A percentile compares a stretch with the other conserved stretches of the same genome.
phyloP scores from a whole-genome alignment of 805 yeast species.

The Barnettozyma sp. region DNA sequence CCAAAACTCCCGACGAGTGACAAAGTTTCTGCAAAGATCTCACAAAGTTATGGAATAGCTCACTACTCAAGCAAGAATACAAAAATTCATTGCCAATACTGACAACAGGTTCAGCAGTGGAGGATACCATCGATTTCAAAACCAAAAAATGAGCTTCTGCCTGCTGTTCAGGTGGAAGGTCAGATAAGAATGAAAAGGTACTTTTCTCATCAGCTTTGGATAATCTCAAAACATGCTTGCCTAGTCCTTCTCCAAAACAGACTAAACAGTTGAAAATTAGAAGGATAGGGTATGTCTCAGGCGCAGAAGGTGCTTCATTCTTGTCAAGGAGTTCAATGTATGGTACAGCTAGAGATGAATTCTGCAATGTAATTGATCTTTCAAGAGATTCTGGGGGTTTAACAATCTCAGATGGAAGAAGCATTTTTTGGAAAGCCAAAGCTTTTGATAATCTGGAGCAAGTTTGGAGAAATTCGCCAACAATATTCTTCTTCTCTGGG shows the following conservation, averaged over 20 bases:
- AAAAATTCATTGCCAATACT: slow-evolving; percentile 44
- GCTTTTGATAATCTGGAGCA: slow-evolving; percentile 32
- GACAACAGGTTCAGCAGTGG: slow-evolving; percentile 36
- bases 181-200: slow-evolving; percentile 14
- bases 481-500: slow-evolving; percentile 50
- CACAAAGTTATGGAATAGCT: slow-evolving; percentile 57
- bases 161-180: slow-evolving; percentile 10
- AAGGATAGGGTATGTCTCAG: slow-evolving; percentile 54
- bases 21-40: slow-evolving; percentile 75
- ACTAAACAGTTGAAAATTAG: slow-evolving; percentile 49
- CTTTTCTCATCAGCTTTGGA: slow-evolving; percentile 22
- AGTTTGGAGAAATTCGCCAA: slow-evolving; percentile 46
- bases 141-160: slow-evolving; percentile 9
- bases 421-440: slow-evolving; percentile 23
- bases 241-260: slow-evolving; percentile 62
- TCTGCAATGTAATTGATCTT: slow-evolving; percentile 34
- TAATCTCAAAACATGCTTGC: slow-evolving; percentile 41
- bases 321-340: slow-evolving; percentile 78
- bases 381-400: slow-evolving; percentile 14
- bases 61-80: slow-evolving; percentile 63
- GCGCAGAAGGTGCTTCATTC: slow-evolving; percentile 62
- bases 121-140: slow-evolving; percentile 25
- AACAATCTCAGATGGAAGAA: slow-evolving; percentile 31
- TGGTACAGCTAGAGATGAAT: slow-evolving; percentile 44
- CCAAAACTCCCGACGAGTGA: slow-evolving; percentile 76